Conservation (phyloP, 805 yeast species). For the Saccharomycopsis microspora region DNA sequence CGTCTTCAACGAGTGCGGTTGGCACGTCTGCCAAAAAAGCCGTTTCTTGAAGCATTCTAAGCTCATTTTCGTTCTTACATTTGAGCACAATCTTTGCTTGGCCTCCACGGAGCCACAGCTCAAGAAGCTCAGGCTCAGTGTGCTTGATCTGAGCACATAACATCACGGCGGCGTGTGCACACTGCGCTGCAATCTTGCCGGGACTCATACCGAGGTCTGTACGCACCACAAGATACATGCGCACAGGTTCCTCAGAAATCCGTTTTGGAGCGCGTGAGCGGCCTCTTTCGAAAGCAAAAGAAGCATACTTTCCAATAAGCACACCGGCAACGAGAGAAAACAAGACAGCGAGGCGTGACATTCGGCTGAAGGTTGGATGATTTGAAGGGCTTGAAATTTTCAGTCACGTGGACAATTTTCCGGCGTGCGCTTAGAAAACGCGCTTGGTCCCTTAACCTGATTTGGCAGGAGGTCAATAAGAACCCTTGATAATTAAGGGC, state of each 20-base stretch:
- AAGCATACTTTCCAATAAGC: slow-evolving; percentile 1
- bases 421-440: too few relatives aligned
- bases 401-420: too few relatives aligned
- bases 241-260: slow-evolving; percentile 24
- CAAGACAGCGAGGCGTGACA: background rate
- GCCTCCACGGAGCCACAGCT: slow-evolving; percentile 74
- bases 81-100: slow-evolving; percentile 91
- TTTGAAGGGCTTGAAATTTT: too few relatives aligned
- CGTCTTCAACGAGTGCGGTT: slow-evolving; percentile 80
- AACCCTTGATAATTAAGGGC: too few relatives aligned
- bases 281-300: background rate
- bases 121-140: slow-evolving; percentile 22
- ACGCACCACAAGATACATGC: slow-evolving; percentile 82
- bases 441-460: too few relatives aligned
- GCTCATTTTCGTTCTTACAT: slow-evolving; percentile 50
- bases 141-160: slow-evolving; percentile 43
- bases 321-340: slow-evolving; percentile 8
- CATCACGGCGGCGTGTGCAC: slow-evolving; percentile 94
- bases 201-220: slow-evolving; percentile 85
- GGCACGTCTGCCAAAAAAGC: slow-evolving; percentile 75
- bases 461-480: too few relatives aligned
- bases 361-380: too few relatives aligned
- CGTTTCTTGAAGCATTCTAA: slow-evolving; percentile 68
- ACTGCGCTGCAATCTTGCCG: slow-evolving; percentile 96
- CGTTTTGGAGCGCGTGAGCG: background rate